Evolutionary conservation across 176 grass and related monocot genomes (phyloP).

Genomic region (Chloris gayana): DNA sequence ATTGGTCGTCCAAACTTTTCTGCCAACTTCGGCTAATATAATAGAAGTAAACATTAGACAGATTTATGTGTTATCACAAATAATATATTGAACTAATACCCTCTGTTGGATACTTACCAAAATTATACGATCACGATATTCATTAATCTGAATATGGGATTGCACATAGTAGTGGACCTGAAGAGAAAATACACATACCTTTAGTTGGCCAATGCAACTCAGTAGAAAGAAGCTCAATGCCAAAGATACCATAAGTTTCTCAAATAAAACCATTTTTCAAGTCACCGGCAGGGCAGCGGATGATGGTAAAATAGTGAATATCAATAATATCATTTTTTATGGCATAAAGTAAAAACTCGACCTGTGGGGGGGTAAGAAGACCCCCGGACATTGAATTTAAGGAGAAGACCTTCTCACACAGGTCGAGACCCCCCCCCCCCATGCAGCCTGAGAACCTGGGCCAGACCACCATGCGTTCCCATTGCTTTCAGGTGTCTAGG

Average conservation of each 20-base stretch:
- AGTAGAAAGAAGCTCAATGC: neutral
- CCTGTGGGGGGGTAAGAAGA: too few species aligned
- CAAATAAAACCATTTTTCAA: conserved; percentile 16
- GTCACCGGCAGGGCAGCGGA: neutral
- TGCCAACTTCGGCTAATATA: conserved; percentile 60
- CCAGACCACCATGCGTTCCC: too few species aligned
- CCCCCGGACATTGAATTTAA: too few species aligned
- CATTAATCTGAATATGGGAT: conserved; percentile 97
- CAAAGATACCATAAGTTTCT: conserved; percentile 11
- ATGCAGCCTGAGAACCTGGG: too few species aligned
- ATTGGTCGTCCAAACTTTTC: conserved; percentile 62
- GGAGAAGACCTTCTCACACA: too few species aligned
- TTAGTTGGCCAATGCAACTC: conserved; percentile 6
- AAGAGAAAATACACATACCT: conserved; percentile 30
- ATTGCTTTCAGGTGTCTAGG: too few species aligned
- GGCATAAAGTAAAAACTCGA: too few species aligned
- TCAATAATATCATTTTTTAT: conserved; percentile 31
- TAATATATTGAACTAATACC: neutral
- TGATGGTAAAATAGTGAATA: conserved; percentile 16
- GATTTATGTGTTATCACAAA: conserved; percentile 18
- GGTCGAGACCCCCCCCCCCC: too few species aligned
- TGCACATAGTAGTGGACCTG: conserved; percentile 93
- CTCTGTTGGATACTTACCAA: conserved; percentile 65
- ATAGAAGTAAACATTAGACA: conserved; percentile 29
- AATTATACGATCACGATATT: conserved; percentile 86